These are phyloP conservation scores for Ceriops decandra DNA, from an alignment of 345 rosid species.

Conservation along the genomic window DNA sequence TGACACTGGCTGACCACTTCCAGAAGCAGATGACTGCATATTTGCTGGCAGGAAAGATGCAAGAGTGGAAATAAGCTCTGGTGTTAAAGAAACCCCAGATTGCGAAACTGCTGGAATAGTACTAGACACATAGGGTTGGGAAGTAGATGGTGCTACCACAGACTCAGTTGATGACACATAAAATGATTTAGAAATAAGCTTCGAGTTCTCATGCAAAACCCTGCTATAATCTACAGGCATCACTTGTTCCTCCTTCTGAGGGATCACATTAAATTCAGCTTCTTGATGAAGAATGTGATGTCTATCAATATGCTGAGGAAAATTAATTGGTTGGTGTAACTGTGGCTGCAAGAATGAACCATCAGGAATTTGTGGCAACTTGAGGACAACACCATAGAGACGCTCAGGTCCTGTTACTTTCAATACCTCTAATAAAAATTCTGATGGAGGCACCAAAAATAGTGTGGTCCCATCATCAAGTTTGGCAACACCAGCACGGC, in stretches of 20 bases:
- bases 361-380: conserved; percentile 46
- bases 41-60: conserved; percentile 57
- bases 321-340: conserved; percentile 33
- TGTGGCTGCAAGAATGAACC: conserved; percentile 35
- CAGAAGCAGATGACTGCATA: conserved; percentile 41
- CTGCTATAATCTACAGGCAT: conserved; percentile 39
- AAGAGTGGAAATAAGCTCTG: conserved; percentile 78
- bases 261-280: conserved; percentile 34
- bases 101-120: conserved; percentile 38
- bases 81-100: conserved; percentile 63
- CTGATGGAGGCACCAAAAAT: conserved; percentile 93
- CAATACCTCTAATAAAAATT: conserved; percentile 73
- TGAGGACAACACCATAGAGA: conserved; percentile 92
- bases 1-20: conserved; percentile 41
- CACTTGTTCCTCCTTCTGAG: conserved; percentile 38
- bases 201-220: conserved; percentile 45
- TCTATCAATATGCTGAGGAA: conserved; percentile 38
- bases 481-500: conserved; percentile 97
- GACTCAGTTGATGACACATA: conserved; percentile 35
- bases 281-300: conserved; percentile 34
- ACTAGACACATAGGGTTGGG: conserved; percentile 33
- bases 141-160: conserved; percentile 27
- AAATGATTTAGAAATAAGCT: conserved; percentile 35
- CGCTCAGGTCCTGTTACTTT: conserved; percentile 86
- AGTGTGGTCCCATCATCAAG: conserved; percentile 82